Conservation (phyloP, 257 asterid species). For the Verbascum thapsus region DNA sequence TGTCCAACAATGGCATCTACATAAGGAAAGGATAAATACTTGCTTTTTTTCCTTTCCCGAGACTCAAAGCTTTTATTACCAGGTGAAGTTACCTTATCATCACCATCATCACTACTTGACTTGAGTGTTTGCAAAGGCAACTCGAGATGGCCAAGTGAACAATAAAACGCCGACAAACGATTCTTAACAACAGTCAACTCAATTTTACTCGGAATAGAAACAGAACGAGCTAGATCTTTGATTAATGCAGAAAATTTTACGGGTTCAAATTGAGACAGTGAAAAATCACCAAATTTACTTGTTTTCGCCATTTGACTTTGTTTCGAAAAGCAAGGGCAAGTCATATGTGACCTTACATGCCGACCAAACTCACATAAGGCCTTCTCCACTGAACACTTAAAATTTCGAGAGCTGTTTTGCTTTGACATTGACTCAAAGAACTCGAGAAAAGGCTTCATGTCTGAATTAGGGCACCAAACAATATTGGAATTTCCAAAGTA, state of each 20-base stretch:
- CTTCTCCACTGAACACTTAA: slow-evolving; percentile 62
- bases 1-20: slow-evolving; percentile 42
- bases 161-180: slow-evolving; percentile 57
- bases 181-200: slow-evolving; percentile 49
- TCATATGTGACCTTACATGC: slow-evolving; percentile 61
- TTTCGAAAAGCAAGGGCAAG: slow-evolving; percentile 64
- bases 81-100: slow-evolving; percentile 27
- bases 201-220: slow-evolving; percentile 40
- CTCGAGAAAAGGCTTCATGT: slow-evolving; percentile 69
- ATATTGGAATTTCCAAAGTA: slow-evolving; percentile 50
- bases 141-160: slow-evolving; percentile 67
- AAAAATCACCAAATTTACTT: slow-evolving; percentile 30
- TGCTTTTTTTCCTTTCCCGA: slow-evolving; percentile 81
- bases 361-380: slow-evolving; percentile 60
- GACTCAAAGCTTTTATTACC: slow-evolving; percentile 45
- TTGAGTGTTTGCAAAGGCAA: slow-evolving; percentile 62
- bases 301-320: slow-evolving; percentile 30
- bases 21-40: slow-evolving; percentile 77
- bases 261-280: slow-evolving; percentile 57
- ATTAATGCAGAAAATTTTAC: slow-evolving; percentile 41
- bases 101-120: slow-evolving; percentile 30
- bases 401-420: slow-evolving; percentile 50
- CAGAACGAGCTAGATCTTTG: slow-evolving; percentile 45
- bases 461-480: slow-evolving; percentile 50
- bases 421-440: slow-evolving; percentile 50